phyloP scores from a whole-genome alignment of 305 asterid genomes.

The Fraxinus angustifolia region DNA sequence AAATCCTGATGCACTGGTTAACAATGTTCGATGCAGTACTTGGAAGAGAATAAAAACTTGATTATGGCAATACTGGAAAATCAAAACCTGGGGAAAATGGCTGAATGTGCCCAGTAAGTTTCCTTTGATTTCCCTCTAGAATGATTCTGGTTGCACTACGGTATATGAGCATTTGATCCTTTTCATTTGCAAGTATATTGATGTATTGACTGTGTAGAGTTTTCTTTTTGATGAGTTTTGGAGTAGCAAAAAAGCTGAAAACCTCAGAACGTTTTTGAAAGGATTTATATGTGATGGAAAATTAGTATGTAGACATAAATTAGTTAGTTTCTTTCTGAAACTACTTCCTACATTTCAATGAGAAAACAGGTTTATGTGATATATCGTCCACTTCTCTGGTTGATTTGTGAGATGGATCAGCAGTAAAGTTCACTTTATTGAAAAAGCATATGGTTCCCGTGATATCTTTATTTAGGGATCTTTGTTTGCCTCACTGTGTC shows the following conservation, averaged over 20 bases:
- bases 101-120: slow-evolving; percentile 87
- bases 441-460: background rate
- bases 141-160: background rate
- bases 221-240: background rate
- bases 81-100: slow-evolving; percentile 68
- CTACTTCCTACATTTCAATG: background rate
- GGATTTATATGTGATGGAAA: background rate
- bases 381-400: background rate
- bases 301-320: background rate
- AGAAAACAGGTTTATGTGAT: background rate
- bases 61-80: slow-evolving; percentile 80
- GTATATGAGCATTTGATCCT: background rate
- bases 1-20: background rate
- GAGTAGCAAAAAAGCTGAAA: background rate
- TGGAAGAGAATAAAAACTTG: slow-evolving; percentile 84
- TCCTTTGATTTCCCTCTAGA: background rate
- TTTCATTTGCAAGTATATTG: background rate
- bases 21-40: slow-evolving; percentile 46
- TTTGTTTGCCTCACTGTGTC: background rate
- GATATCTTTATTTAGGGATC: background rate
- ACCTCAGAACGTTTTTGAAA: background rate
- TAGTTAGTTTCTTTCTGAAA: background rate
- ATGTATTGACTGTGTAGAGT: background rate
- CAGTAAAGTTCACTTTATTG: background rate
- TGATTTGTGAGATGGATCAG: background rate